A percentile compares a stretch with the other conserved stretches of the same genome.
Evolutionary conservation across 768 basidiomycete genomes (phyloP).

Genomic region (Crepidotus variabilis): DNA sequence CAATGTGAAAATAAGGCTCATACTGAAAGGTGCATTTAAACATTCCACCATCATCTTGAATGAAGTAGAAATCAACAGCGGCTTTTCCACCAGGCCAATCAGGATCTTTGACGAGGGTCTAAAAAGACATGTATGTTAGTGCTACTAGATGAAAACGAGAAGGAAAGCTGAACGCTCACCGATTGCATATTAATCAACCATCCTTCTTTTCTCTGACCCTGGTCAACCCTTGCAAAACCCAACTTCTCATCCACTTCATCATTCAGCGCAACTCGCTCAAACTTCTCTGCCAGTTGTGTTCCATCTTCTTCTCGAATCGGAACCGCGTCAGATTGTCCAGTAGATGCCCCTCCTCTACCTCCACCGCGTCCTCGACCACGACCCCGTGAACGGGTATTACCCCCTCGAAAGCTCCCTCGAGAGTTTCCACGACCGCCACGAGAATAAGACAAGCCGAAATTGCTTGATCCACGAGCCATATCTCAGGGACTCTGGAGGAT

Average conservation of each 20-base stretch:
- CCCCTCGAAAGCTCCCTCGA: constrained; percentile 45
- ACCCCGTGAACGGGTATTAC: constrained; percentile 36
- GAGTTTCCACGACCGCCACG: constrained; percentile 44
- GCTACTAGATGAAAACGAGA: not conserved
- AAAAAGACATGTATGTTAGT: not conserved
- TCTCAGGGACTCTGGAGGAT: constrained; percentile 11
- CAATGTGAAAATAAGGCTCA: constrained; percentile 93
- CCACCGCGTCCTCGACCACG: constrained; percentile 48
- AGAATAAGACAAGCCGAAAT: constrained; percentile 53
- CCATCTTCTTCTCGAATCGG: constrained; percentile 87
- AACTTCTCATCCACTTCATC: constrained; percentile 95
- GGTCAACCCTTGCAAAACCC: constrained; percentile 79
- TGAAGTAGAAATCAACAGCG: constrained; percentile 95
- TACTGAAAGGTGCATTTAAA: constrained; percentile 93
- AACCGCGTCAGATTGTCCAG: constrained; percentile 41
- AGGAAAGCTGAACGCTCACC: constrained; percentile 42
- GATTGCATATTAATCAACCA: constrained; percentile 99
- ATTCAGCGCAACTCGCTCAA: constrained; percentile 68
- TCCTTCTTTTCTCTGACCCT: constrained; percentile 75
- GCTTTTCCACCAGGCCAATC: constrained; percentile 81
- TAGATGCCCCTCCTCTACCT: not conserved
- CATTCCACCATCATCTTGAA: constrained; percentile 94
- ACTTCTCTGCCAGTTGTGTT: constrained; percentile 78
- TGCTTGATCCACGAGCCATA: constrained; percentile 53
- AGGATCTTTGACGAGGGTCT: constrained; percentile 87